phyloP scores from a whole-genome alignment of 306 rosid genomes.

The Rosa rugosa region DNA sequence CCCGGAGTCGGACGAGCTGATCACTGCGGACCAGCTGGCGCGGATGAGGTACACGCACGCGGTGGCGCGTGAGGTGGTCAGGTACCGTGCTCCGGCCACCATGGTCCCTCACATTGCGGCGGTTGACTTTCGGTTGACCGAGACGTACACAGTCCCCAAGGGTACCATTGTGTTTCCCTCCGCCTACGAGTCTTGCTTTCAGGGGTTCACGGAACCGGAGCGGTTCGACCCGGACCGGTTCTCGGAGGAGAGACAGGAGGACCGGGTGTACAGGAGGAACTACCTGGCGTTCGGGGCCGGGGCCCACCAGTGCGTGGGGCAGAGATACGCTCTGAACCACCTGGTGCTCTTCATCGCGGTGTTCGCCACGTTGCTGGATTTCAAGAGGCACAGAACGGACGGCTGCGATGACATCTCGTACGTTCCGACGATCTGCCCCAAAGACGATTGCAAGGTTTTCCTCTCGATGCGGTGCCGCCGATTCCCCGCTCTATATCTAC shows the following conservation, averaged over 20 bases:
- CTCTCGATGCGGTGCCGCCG: conserved; percentile 50
- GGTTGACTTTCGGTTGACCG: conserved; percentile 56
- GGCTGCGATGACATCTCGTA: conserved; percentile 82
- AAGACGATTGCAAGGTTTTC: conserved; percentile 76
- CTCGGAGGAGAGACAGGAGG: conserved; percentile 70
- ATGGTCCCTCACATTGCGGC: conserved; percentile 81
- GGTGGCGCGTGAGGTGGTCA: conserved; percentile 88
- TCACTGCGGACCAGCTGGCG: conserved; percentile 54
- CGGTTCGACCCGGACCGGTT: conserved; percentile 89
- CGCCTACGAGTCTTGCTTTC: conserved; percentile 68
- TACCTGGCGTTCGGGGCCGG: conserved; percentile 89
- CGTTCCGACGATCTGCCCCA: conserved; percentile 82
- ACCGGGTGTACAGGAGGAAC: conserved; percentile 59
- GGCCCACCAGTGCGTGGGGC: conserved; percentile 92
- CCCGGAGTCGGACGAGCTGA: conserved; percentile 51
- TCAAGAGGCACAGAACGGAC: conserved; percentile 69
- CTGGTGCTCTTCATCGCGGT: conserved; percentile 80
- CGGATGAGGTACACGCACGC: conserved; percentile 77
- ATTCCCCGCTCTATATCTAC: conserved; percentile 39
- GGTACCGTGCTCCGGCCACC: conserved; percentile 76
- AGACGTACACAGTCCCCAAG: conserved; percentile 57
- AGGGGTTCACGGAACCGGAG: conserved; percentile 74
- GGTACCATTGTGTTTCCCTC: conserved; percentile 89
- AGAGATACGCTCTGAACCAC: conserved; percentile 82
- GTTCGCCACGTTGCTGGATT: conserved; percentile 70